Base-by-base conservation (phyloP, 768 basidiomycete genomes). In the Boletus subparvulus region DNA sequence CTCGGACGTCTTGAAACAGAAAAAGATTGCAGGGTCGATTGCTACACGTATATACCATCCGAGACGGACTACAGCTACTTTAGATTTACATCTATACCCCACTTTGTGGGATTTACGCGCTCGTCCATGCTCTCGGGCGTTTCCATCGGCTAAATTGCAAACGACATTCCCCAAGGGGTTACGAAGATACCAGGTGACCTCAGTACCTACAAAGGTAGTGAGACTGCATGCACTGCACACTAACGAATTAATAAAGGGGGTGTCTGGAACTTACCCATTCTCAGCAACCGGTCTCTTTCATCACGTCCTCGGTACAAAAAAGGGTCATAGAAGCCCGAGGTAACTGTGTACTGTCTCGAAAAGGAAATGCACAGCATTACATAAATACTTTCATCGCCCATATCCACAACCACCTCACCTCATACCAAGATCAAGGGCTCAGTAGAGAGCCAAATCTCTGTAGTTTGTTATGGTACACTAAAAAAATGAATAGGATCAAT, bases 31-130 rank as follows among this genome's bases (percentile, higher is more conserved):
- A 39, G 50, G 19, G 46, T 44, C 21, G 47, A n/a, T 45, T 54
- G 44, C 40, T 47, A 36, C 42, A n/a, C 30, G 45, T 56, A 35
- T 50, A 57, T 66, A 68, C 58, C 64, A 56, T 37, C 19, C 52
- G 30, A 58, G 57, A 56, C 43, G 69, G 69, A 72, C 70, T 55
- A 55, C 54, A 46, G 50, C 28, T 71, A 72, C 59, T 52, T 49
- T 70, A 70, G 66, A 67, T 52, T 54, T 61, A 62, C 45, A 55
- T 58, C 54, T 65, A 69, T 59, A 65, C 60, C 62, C 60, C 48
- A 54, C 50, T 33, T 41, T 54, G 46, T 65, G 63, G n/a, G 45
- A 46, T 59, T 49, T 45, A 43, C 47, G 51, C 47, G 43, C 54
- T 53, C 59, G 41, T 55, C 35, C 17, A 28, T 35, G 19, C 19